Conservation (phyloP, 495 filamentous ascomycete species). For the Aspergillus baeticus region DNA sequence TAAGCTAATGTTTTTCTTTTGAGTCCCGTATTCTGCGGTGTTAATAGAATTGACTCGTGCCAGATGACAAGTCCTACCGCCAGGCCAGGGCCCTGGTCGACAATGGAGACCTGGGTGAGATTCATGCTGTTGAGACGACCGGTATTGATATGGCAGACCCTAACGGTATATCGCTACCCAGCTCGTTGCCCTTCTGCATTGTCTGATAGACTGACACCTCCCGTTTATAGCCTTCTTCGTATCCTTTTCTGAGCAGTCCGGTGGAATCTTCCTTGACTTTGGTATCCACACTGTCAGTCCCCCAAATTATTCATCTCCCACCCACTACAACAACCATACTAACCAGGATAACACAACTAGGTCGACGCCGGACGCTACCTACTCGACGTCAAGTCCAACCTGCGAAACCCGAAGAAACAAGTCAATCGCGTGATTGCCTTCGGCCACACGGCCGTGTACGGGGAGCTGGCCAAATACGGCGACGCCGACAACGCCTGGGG, state of each 20-base stretch:
- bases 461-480: constrained; percentile 2
- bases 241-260: constrained; percentile 3
- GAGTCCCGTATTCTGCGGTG: neutral
- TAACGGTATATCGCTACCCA: neutral
- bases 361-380: constrained; percentile 5
- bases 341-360: neutral
- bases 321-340: no score
- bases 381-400: constrained; percentile 1
- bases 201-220: neutral
- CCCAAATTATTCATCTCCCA: neutral
- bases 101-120: neutral
- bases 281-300: neutral
- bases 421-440: constrained; percentile 6
- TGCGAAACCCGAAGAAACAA: constrained; percentile 3
- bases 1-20: neutral
- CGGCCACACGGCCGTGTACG: neutral
- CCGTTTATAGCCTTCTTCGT: neutral
- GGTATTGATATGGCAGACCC: constrained; percentile 1
- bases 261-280: constrained; percentile 6
- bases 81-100: neutral
- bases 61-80: constrained; percentile 8
- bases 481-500: constrained; percentile 2
- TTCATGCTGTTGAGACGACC: constrained; percentile 6
- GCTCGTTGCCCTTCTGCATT: neutral
- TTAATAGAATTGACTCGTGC: neutral